phyloP scores from a whole-genome alignment of 108 stramenopile species.

The Nitzschia sp. region DNA sequence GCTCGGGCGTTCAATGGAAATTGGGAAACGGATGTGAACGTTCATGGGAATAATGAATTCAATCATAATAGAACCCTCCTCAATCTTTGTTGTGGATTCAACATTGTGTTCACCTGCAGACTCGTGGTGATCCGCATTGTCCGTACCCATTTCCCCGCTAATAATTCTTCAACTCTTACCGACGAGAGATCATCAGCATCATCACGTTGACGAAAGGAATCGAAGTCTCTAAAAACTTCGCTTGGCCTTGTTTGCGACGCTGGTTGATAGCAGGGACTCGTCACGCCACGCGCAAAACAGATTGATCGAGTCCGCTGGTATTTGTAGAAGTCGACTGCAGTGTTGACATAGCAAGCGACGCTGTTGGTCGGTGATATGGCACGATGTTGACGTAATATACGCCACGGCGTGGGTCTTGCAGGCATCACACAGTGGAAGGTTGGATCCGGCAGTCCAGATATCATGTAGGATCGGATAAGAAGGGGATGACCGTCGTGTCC shows the following conservation, averaged over 20 bases:
- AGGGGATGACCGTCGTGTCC: neutral
- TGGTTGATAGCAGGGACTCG: constrained; percentile 26
- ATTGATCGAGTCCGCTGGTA: constrained; percentile 10
- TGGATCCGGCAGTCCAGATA: constrained; percentile 38
- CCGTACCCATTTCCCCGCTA: too few species aligned
- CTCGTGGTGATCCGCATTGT: too few species aligned
- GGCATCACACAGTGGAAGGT: constrained; percentile 41
- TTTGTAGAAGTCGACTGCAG: constrained; percentile 27
- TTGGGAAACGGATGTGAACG: too few species aligned
- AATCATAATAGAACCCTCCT: too few species aligned
- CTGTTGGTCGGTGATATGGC: constrained; percentile 24
- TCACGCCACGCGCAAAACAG: constrained; percentile 24
- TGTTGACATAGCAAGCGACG: constrained; percentile 30
- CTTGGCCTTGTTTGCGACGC: neutral
- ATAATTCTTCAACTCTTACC: too few species aligned
- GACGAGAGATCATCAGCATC: too few species aligned
- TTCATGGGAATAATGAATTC: too few species aligned
- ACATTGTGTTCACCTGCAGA: too few species aligned
- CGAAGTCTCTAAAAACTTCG: neutral
- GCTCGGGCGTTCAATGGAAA: too few species aligned
- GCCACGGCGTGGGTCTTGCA: constrained; percentile 36
- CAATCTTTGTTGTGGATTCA: too few species aligned
- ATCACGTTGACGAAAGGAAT: neutral
- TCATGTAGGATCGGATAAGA: constrained; percentile 59
- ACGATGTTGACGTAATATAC: constrained; percentile 13